Evolutionary conservation across 164 flowering plant genomes (phyloP).

Genomic region (Chloranthus sessilifolius): DNA sequence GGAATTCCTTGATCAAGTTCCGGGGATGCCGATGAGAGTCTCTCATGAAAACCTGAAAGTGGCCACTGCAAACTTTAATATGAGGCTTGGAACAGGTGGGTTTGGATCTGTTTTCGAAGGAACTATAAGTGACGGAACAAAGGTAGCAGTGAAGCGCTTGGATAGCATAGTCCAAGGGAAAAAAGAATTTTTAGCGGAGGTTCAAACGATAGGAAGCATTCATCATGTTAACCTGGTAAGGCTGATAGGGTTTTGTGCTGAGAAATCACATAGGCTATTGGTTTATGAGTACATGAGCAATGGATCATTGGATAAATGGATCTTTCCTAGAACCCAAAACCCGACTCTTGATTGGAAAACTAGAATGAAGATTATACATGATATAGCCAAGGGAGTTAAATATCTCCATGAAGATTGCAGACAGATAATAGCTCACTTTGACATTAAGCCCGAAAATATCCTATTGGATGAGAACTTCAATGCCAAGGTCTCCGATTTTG

Average conservation of each 20-base stretch:
- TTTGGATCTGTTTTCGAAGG: conserved; percentile 8
- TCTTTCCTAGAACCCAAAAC: conserved; percentile 1
- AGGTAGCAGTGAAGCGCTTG: conserved; percentile 9
- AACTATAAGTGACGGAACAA: not conserved
- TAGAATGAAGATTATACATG: not conserved
- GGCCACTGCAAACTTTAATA: not conserved
- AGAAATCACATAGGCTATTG: conserved; percentile 4
- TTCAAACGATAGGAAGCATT: conserved; percentile 6
- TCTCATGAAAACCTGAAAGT: not conserved
- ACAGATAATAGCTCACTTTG: conserved; percentile 7
- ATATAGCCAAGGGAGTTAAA: not conserved
- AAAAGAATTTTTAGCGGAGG: conserved; percentile 9
- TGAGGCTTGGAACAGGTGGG: conserved; percentile 7
- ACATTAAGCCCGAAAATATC: conserved; percentile 8
- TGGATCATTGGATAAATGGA: conserved; percentile 9
- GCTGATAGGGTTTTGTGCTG: conserved; percentile 3
- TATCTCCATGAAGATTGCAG: conserved; percentile 12
- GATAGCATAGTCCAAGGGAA: conserved; percentile 2
- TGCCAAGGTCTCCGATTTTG: too few relatives aligned
- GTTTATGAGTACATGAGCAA: conserved; percentile 7
- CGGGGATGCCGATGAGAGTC: conserved; percentile 10
- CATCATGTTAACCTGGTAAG: conserved; percentile 10
- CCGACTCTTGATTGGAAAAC: conserved; percentile 16
- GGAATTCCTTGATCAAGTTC: conserved; percentile 14
- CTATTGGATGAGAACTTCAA: conserved; percentile 10